Base-by-base conservation (phyloP, 345 rosid genomes). In the Sonneratia alba region DNA sequence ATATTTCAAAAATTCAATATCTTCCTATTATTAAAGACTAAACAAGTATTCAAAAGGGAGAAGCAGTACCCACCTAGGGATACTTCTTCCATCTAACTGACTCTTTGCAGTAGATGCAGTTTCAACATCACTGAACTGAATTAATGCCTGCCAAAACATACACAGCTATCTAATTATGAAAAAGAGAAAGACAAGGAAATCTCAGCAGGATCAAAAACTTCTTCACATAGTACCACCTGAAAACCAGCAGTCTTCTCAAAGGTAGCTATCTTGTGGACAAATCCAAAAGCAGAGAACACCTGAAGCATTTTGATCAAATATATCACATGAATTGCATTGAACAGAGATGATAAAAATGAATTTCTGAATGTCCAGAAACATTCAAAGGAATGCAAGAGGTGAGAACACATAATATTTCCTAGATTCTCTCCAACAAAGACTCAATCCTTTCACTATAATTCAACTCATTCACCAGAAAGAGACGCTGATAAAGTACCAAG, bases 231-330 rank as follows among this genome's bases (percentile, higher is more conserved):
- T 67, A 78, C 84, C 49, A 87, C 97, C 94, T 95, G 97, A 80
- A 95, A 95, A 70, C 99, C 97, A 70, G 97, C 91, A 70, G 97
- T 97, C 79, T 95, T 95, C 80, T 95, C 97, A 74, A 95, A 95
- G 47, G 97, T 95, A 22, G 97, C 97, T 75, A 95, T 92, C 81
- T 92, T 92, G 87, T 95, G 97, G 43, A 95, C 99, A 73, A 87
- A 95, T 27, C 99, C 99, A 87, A 92, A 95, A 69, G 97, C 97
- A 77, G 99, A 92, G 84, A 95, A 95, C 19, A 95, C 99, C 97
- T 90, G 66, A 34, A 34, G 38, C 4, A 27, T 62, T 62, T 62
- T 27, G 36, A 27, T 27, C 38, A 10, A 62, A 32, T 53, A 62
- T 14, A 62, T 27, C 15, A 27, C 6, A 15, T 27, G 3, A 34